phyloP scores from a whole-genome alignment of 164 flowering plant species.

The Pachysandra terminalis region DNA sequence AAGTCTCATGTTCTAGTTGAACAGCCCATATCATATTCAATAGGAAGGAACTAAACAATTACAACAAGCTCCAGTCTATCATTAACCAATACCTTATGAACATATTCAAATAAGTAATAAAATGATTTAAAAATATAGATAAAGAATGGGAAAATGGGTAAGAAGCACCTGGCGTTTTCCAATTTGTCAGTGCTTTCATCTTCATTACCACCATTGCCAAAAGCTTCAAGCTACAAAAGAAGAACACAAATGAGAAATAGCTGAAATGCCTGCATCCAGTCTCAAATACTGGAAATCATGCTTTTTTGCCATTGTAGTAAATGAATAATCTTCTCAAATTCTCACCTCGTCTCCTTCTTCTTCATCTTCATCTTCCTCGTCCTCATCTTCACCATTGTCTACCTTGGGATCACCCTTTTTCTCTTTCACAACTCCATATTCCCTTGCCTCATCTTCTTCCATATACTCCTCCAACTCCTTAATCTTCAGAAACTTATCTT shows the following conservation, averaged over 20 bases:
- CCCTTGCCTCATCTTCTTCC: slow-evolving; percentile 66
- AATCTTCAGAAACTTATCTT: slow-evolving; percentile 72
- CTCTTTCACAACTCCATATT: slow-evolving; percentile 44
- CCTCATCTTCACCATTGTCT: slow-evolving; percentile 31
- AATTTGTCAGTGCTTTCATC: slow-evolving; percentile 29
- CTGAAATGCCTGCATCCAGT: neutral
- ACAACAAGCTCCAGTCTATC: no score
- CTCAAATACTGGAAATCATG: neutral
- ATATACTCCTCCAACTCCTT: slow-evolving; percentile 69
- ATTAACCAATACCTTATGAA: no score
- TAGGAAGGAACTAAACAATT: no score
- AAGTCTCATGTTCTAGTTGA: neutral
- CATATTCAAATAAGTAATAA: neutral
- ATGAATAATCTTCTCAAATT: neutral
- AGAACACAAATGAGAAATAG: neutral
- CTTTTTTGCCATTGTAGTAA: no score
- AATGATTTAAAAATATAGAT: neutral
- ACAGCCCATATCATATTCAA: neutral
- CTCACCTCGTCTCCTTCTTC: slow-evolving; percentile 41
- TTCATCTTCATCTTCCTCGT: slow-evolving; percentile 33
- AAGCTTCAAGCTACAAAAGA: slow-evolving; percentile 31
- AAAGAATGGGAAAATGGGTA: neutral
- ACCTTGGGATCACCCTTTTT: slow-evolving; percentile 6
- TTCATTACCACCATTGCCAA: slow-evolving; percentile 32
- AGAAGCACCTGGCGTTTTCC: slow-evolving; percentile 45